A percentile compares a stretch with the other conserved stretches of the same genome.
Evolutionary conservation across 768 basidiomycete genomes (phyloP).

Genomic region (Fistulinella prunicolor): DNA sequence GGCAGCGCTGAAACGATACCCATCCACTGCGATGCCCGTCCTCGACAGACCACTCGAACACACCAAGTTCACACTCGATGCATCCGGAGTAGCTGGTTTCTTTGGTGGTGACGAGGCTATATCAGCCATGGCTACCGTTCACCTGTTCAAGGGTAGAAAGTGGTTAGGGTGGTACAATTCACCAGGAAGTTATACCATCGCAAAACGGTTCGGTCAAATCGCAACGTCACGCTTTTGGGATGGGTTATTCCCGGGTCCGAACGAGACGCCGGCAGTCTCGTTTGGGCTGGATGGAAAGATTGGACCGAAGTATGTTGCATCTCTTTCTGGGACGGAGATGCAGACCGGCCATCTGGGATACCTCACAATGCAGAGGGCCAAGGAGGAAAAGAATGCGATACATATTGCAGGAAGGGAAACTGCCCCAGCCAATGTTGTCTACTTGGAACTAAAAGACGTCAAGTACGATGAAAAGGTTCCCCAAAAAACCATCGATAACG

Average conservation of each 20-base stretch:
- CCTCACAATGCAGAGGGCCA: constrained; percentile 21
- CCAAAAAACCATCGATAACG: neutral
- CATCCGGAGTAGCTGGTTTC: constrained; percentile 34
- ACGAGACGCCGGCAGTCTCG: constrained; percentile 22
- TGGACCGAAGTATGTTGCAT: constrained; percentile 27
- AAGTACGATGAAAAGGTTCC: constrained; percentile 14
- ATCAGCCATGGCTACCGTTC: constrained; percentile 36
- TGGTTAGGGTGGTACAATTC: constrained; percentile 40
- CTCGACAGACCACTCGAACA: constrained; percentile 7
- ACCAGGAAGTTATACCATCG: constrained; percentile 35
- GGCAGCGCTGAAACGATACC: too few species aligned
- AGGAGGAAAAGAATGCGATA: neutral
- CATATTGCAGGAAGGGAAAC: constrained; percentile 15
- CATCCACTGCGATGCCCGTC: neutral
- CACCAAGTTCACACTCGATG: constrained; percentile 21
- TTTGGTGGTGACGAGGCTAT: constrained; percentile 39
- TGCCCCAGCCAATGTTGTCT: constrained; percentile 16
- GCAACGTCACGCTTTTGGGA: constrained; percentile 30
- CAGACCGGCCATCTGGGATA: constrained; percentile 32
- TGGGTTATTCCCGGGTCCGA: constrained; percentile 31
- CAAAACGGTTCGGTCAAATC: constrained; percentile 31
- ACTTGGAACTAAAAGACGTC: constrained; percentile 23
- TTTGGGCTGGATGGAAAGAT: constrained; percentile 29
- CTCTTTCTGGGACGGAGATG: constrained; percentile 30
- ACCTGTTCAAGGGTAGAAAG: constrained; percentile 29